These are phyloP conservation scores for Kodamaea kaohsiungensis DNA, from an alignment of 805 yeast species.

Conservation along the genomic window DNA sequence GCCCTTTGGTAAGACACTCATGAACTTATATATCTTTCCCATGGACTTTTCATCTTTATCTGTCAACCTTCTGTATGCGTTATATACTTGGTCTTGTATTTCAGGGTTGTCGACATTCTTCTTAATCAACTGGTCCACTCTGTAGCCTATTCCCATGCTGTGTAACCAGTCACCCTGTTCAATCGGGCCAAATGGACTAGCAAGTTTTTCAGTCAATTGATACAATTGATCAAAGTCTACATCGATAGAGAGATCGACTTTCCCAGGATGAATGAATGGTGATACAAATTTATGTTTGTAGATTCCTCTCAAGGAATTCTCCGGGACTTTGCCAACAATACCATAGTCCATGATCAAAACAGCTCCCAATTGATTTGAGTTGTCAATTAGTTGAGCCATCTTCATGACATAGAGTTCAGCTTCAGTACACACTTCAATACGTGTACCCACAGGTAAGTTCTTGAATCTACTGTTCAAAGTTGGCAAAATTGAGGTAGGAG, in stretches of 20 bases:
- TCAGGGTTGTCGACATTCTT: slow-evolving; percentile 40
- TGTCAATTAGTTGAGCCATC: slow-evolving; percentile 49
- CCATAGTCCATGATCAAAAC: slow-evolving; percentile 82
- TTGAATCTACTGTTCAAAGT: slow-evolving; percentile 49
- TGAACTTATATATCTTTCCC: slow-evolving; percentile 77
- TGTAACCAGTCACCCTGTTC: slow-evolving; percentile 83
- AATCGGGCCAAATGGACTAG: slow-evolving; percentile 53
- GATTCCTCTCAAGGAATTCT: slow-evolving; percentile 74
- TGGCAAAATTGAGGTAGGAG: slow-evolving; percentile 64
- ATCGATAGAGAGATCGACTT: slow-evolving; percentile 79
- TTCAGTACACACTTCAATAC: slow-evolving; percentile 76
- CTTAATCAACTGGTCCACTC: slow-evolving; percentile 60
- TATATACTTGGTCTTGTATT: slow-evolving; percentile 51
- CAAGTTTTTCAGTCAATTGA: slow-evolving; percentile 21
- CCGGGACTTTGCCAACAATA: slow-evolving; percentile 58
- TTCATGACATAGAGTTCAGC: slow-evolving; percentile 58
- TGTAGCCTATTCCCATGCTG: slow-evolving; percentile 69
- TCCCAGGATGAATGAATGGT: slow-evolving; percentile 76
- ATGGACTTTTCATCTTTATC: slow-evolving; percentile 60
- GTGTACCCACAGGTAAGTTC: slow-evolving; percentile 53
- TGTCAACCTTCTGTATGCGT: slow-evolving; percentile 62
- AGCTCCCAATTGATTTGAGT: slow-evolving; percentile 51
- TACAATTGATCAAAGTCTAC: slow-evolving; percentile 72
- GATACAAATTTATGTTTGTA: slow-evolving; percentile 69
- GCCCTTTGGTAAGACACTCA: slow-evolving; percentile 57